These are phyloP conservation scores for Starmerella stigmatis DNA, from an alignment of 805 yeast genomes.

Conservation along the genomic window DNA sequence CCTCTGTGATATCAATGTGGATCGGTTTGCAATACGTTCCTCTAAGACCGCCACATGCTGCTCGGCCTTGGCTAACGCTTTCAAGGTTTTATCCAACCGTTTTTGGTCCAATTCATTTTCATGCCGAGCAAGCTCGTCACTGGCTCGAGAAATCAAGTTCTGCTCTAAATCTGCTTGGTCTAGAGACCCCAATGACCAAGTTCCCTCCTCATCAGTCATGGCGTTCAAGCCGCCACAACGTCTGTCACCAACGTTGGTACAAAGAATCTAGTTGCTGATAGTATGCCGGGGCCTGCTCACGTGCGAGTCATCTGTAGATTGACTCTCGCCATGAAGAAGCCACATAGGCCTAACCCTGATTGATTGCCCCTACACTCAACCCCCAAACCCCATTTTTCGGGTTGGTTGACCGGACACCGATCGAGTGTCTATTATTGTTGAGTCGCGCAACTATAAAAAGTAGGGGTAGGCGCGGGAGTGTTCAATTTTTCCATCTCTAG, in stretches of 20 bases:
- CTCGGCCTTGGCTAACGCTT: conserved; percentile 37
- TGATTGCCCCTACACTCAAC: neutral
- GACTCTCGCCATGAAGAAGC: too few relatives aligned
- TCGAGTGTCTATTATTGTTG: too few relatives aligned
- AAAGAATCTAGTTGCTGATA: too few relatives aligned
- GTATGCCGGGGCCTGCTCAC: too few relatives aligned
- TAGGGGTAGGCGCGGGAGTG: too few relatives aligned
- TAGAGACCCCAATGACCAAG: conserved; percentile 35
- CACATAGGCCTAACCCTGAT: too few relatives aligned
- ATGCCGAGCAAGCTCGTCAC: conserved; percentile 45
- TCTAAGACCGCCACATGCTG: conserved; percentile 41
- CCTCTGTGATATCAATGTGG: conserved; percentile 56
- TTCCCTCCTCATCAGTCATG: neutral
- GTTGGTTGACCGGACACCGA: too few relatives aligned
- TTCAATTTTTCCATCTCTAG: too few relatives aligned
- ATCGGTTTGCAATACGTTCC: conserved; percentile 40
- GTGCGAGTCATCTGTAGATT: too few relatives aligned
- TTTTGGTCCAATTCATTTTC: conserved; percentile 65
- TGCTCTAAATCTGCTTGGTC: conserved; percentile 76
- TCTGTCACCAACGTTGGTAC: too few relatives aligned
- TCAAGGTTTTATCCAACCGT: conserved; percentile 58
- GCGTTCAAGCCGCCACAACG: too few relatives aligned
- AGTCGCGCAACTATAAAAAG: too few relatives aligned
- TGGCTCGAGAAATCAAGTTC: conserved; percentile 50
- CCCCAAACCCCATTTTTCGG: conserved; percentile 1